phyloP scores from a whole-genome alignment of 225 moss, liverwort and hornwort species.

The Climacium dendroides region DNA sequence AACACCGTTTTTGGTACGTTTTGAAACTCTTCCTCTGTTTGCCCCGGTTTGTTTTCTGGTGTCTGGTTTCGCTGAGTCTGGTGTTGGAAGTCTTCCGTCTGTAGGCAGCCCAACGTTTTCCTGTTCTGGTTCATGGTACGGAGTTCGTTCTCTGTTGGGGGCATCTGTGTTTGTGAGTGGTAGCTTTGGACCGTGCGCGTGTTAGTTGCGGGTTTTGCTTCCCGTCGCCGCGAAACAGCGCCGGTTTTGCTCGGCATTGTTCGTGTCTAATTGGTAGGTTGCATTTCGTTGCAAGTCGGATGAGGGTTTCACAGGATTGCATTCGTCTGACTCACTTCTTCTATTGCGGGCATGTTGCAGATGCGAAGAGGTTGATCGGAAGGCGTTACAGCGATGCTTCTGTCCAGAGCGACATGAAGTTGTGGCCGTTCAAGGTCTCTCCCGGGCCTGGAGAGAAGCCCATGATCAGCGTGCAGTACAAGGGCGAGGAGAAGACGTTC shows the following conservation, averaged over 20 bases:
- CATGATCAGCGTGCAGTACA: constrained; percentile 24
- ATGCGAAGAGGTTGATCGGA: constrained; percentile 26
- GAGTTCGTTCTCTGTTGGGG: not conserved
- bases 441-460: constrained; percentile 31
- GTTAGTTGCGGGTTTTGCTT: too few species aligned
- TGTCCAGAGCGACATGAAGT: constrained; percentile 8
- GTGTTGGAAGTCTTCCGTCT: not conserved
- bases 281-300: too few species aligned
- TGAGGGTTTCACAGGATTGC: too few species aligned
- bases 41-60: too few species aligned
- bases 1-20: constrained; percentile 19
- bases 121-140: not conserved
- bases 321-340: not conserved
- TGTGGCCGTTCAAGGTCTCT: constrained; percentile 13
- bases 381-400: constrained; percentile 9
- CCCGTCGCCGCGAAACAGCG: accelerated
- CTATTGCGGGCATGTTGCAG: not conserved
- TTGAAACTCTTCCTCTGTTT: too few species aligned
- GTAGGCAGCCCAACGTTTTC: too few species aligned
- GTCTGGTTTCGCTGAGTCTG: too few species aligned
- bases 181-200: too few species aligned
- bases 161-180: too few species aligned
- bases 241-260: not conserved
- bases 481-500: constrained; percentile 32
- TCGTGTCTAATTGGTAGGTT: not conserved